A percentile compares a stretch with the other conserved stretches of the same genome.
Evolutionary conservation across 345 rosid species (phyloP).

Genomic region (Kandelia obovata): DNA sequence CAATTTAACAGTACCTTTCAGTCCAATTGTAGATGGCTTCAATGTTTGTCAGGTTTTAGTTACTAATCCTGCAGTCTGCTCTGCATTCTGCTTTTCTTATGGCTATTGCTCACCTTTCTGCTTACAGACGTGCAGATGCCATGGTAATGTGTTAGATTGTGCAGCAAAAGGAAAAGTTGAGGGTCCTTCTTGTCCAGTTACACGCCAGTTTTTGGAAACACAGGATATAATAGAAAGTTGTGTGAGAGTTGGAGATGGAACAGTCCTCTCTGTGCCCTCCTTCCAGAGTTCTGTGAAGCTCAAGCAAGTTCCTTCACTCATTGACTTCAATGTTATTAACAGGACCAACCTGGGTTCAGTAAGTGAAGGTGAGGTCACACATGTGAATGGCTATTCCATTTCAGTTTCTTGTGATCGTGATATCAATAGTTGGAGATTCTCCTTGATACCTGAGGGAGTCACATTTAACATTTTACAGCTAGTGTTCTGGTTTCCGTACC

Average conservation of each 20-base stretch:
- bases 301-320: conserved; percentile 45
- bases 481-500: background rate
- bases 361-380: conserved; percentile 59
- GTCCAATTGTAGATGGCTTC: conserved; percentile 58
- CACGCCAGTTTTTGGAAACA: conserved; percentile 42
- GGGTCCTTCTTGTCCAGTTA: conserved; percentile 48
- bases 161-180: conserved; percentile 27
- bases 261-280: conserved; percentile 56
- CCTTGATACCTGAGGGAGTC: background rate
- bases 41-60: conserved; percentile 53
- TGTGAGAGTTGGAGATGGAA: conserved; percentile 61
- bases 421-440: conserved; percentile 9
- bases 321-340: conserved; percentile 58
- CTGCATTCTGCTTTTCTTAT: background rate
- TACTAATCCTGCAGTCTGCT: conserved; percentile 7
- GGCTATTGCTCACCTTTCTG: conserved; percentile 7
- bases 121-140: conserved; percentile 75
- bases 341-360: conserved; percentile 64
- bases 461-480: background rate
- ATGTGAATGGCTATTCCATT: background rate
- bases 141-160: conserved; percentile 44
- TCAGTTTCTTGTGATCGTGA: conserved; percentile 8
- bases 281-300: conserved; percentile 40
- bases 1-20: conserved; percentile 46
- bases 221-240: conserved; percentile 53